Evolutionary conservation across 371 early-diverging fungal genomes (phyloP), one percentile per base, ranked within the genome.

Genomic region (Antonospora locustae): DNA sequence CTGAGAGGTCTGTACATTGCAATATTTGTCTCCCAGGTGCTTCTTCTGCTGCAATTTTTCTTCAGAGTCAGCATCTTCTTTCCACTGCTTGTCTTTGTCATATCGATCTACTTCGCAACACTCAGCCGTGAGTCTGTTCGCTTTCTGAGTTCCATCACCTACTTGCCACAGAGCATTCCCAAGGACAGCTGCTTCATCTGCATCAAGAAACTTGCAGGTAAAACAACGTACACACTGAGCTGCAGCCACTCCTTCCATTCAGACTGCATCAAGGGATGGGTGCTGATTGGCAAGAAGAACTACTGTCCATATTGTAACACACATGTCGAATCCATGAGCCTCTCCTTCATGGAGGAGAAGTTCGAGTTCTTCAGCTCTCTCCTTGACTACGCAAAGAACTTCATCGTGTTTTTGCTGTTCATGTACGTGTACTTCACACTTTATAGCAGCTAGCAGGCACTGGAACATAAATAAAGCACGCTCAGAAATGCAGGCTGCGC

Each of bases 191-290:
- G 63, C 30, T 32, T 54, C 9, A 19, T 65, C 36, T 65, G 60
- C 37, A 40, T 55, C 22, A 32, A 12, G 2, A 50, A 14, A 2
- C 2, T 39, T 9, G 7, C 4, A 6, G 23, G 22, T 6, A 28
- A 58, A 5, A 61, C 38, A 32, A 61, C 50, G 25, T 45, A 61
- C 29, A 67, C 70, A 2, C 56, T 72, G 3, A 49, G n/a, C 7
- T 76, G 77, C 63, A 55, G 49, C 0, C 73, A 74, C 51, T 54
- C 63, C 9, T 74, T 68, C 57, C 92, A 92, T 67, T 83, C 84
- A 63, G 78, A 79, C 36, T 92, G 90, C 72, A 86, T 90, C 50
- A 81, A 86, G 55, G 90, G 88, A 32, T 89, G 89, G 89, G 81
- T 81, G 46, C 76, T 89, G 48, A 80, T 92, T 50, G 88, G 88